phyloP scores from a whole-genome alignment of 345 rosid species.

The Geranium brycei region DNA sequence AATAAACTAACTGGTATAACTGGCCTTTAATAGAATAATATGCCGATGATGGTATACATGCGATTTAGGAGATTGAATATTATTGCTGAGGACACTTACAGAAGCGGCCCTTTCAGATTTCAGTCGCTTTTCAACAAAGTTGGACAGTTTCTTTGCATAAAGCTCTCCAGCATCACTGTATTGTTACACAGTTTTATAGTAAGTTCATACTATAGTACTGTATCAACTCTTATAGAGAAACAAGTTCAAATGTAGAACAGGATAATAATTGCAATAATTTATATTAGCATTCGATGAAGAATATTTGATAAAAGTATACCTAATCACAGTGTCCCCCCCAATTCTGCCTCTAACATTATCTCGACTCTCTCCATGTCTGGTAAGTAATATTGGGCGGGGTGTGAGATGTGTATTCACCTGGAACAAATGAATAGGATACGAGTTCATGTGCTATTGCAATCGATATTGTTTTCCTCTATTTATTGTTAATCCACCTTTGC shows the following conservation, averaged over 20 bases:
- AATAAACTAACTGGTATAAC: too few relatives aligned
- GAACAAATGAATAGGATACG: conserved; percentile 6
- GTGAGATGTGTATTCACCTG: conserved; percentile 98
- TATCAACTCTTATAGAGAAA: too few relatives aligned
- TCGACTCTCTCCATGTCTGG: conserved; percentile 97
- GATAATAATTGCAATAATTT: too few relatives aligned
- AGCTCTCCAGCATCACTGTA: conserved; percentile 79
- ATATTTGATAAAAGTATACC: conserved; percentile 25
- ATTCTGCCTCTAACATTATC: conserved; percentile 94
- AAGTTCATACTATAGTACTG: background rate
- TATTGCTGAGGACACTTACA: conserved; percentile 34
- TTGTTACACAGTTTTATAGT: background rate
- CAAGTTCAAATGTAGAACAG: too few relatives aligned
- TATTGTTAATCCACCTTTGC: background rate
- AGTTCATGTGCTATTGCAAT: background rate
- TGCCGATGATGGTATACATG: background rate
- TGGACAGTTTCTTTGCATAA: conserved; percentile 74
- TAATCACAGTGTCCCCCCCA: conserved; percentile 81
- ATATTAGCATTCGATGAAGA: too few relatives aligned
- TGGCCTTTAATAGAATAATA: too few relatives aligned
- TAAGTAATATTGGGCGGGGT: conserved; percentile 96
- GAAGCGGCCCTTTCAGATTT: conserved; percentile 96
- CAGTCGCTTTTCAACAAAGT: conserved; percentile 84
- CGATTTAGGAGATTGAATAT: background rate
- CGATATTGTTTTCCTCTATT: background rate